Evolutionary conservation across 768 basidiomycete genomes (phyloP).

Genomic region (Trametes cubensis): DNA sequence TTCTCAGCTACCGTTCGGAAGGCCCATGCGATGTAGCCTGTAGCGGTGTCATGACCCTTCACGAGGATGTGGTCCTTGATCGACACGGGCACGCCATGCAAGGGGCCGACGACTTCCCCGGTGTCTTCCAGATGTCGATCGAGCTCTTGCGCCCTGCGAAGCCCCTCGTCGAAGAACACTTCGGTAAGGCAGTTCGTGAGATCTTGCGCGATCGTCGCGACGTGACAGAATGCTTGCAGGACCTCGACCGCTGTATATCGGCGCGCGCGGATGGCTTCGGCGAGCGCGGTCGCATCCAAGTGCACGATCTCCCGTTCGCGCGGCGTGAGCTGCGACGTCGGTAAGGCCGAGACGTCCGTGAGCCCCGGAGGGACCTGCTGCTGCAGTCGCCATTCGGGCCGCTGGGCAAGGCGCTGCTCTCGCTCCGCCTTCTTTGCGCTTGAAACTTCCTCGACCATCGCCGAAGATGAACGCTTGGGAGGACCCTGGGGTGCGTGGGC

Average conservation of each 20-base stretch:
- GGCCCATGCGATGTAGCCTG: slow-evolving; percentile 77
- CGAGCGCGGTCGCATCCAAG: slow-evolving; percentile 40
- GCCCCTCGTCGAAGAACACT: slow-evolving; percentile 74
- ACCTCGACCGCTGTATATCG: slow-evolving; percentile 40
- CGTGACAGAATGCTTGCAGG: slow-evolving; percentile 40
- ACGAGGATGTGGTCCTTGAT: slow-evolving; percentile 74
- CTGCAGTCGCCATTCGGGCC: slow-evolving; percentile 34
- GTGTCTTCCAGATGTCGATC: slow-evolving; percentile 67
- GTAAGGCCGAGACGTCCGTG: slow-evolving; percentile 35
- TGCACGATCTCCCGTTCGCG: slow-evolving; percentile 38
- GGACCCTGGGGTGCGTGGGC: slow-evolving; percentile 9
- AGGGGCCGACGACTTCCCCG: slow-evolving; percentile 60
- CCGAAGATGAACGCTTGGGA: not conserved
- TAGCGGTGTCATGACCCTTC: slow-evolving; percentile 61
- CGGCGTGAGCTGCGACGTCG: slow-evolving; percentile 33
- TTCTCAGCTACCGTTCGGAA: slow-evolving; percentile 55
- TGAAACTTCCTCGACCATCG: slow-evolving; percentile 23
- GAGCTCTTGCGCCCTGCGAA: slow-evolving; percentile 59
- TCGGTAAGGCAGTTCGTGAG: slow-evolving; percentile 83
- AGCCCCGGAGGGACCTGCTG: slow-evolving; percentile 21
- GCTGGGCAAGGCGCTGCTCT: slow-evolving; percentile 29
- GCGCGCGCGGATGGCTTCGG: slow-evolving; percentile 30
- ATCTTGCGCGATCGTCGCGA: slow-evolving; percentile 54
- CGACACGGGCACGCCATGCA: slow-evolving; percentile 82
- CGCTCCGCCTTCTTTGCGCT: slow-evolving; percentile 33